Evolutionary conservation across 164 flowering plant genomes (phyloP).

Genomic region (Paratinospora sagittata): DNA sequence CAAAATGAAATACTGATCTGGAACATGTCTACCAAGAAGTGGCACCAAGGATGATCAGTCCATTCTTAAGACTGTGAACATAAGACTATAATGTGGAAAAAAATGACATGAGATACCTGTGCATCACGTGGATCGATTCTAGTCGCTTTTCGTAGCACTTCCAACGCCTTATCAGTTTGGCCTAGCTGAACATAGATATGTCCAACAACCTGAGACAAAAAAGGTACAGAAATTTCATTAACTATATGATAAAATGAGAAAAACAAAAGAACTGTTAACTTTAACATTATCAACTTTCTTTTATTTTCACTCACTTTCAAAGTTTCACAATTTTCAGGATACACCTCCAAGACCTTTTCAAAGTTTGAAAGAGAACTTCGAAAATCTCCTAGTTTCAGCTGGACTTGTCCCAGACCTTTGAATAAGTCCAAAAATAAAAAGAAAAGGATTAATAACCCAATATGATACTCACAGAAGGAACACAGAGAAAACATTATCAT

Average conservation of each 20-base stretch:
- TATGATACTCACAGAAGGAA: neutral
- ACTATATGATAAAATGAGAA: constrained; percentile 10
- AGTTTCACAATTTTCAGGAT: constrained; percentile 89
- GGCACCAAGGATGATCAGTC: neutral
- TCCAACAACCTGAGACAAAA: constrained; percentile 54
- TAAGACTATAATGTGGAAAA: neutral
- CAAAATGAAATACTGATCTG: neutral
- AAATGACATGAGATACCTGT: constrained; percentile 40
- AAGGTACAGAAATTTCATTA: constrained; percentile 2
- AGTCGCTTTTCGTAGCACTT: constrained; percentile 69
- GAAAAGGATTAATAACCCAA: neutral
- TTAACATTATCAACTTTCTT: constrained; percentile 2
- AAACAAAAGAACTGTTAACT: neutral
- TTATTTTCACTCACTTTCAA: constrained; percentile 60
- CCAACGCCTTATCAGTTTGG: constrained; percentile 79
- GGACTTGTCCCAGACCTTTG: constrained; percentile 94
- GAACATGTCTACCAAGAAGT: neutral
- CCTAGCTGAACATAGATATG: constrained; percentile 86
- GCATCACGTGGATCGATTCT: constrained; percentile 93
- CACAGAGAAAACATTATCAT: neutral
- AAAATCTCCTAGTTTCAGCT: constrained; percentile 80
- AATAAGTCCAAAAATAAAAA: constrained; percentile 4
- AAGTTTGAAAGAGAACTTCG: constrained; percentile 80
- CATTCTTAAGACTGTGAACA: neutral
- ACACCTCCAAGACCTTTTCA: constrained; percentile 94